Percentiles rank a stretch among this genome's conserved stretches.
Evolutionary conservation across 2,329 filamentous ascomycete species (phyloP).

Genomic region (Epichloe glyceriae): DNA sequence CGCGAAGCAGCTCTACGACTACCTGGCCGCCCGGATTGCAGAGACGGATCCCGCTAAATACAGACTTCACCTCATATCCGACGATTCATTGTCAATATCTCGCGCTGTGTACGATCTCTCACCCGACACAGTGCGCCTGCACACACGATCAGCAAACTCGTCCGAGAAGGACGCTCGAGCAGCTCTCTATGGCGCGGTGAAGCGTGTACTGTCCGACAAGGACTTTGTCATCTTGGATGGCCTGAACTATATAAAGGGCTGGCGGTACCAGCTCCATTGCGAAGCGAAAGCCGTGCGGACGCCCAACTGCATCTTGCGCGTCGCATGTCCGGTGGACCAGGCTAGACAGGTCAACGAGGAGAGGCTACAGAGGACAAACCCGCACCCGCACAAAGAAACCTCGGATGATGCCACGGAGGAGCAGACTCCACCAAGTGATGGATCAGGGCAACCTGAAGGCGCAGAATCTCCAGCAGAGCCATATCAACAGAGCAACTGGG

Average conservation of each 20-base stretch:
- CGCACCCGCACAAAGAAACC: neutral
- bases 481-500: slow-evolving; percentile 50
- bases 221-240: slow-evolving; percentile 72
- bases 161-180: slow-evolving; percentile 75
- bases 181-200: slow-evolving; percentile 63
- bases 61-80: slow-evolving; percentile 61
- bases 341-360: slow-evolving; percentile 47
- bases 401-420: slow-evolving; percentile 5
- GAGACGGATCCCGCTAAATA: slow-evolving; percentile 30
- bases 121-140: slow-evolving; percentile 34
- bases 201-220: slow-evolving; percentile 56
- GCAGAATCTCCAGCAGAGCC: slow-evolving; percentile 17
- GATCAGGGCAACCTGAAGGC: neutral
- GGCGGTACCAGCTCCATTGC: slow-evolving; percentile 75
- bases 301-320: slow-evolving; percentile 59
- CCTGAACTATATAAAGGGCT: slow-evolving; percentile 82
- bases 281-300: slow-evolving; percentile 71
- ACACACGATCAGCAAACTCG: slow-evolving; percentile 57
- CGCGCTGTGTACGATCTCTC: slow-evolving; percentile 60
- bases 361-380: slow-evolving; percentile 28
- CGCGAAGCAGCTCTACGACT: slow-evolving; percentile 50
- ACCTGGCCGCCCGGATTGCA: slow-evolving; percentile 46
- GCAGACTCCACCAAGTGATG: neutral
- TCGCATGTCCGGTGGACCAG: slow-evolving; percentile 41
- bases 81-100: slow-evolving; percentile 56